phyloP scores from a whole-genome alignment of 805 yeast species.

The Schizosaccharomyces lindneri region DNA sequence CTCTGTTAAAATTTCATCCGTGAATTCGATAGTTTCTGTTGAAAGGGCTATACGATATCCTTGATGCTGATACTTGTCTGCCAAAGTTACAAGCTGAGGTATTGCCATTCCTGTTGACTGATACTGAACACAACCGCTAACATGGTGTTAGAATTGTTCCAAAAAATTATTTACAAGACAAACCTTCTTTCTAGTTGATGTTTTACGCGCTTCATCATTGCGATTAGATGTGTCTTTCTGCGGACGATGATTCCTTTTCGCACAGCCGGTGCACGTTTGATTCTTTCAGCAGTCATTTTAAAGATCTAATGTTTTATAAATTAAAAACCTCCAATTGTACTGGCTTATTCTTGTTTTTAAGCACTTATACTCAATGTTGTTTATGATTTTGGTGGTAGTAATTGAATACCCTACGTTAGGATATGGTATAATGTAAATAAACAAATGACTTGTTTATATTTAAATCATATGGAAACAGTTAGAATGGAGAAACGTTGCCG shows the following conservation, averaged over 20 bases:
- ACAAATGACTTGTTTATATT: no score
- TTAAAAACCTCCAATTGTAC: neutral
- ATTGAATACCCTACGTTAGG: no score
- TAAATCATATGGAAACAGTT: no score
- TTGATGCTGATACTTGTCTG: neutral
- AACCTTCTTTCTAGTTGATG: neutral
- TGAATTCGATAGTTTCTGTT: neutral
- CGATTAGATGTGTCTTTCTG: neutral
- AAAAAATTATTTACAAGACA: neutral
- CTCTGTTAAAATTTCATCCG: neutral
- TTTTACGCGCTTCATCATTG: neutral
- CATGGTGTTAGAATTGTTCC: neutral
- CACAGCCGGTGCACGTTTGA: neutral
- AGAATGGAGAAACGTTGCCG: no score
- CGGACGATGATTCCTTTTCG: neutral
- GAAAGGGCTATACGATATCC: neutral
- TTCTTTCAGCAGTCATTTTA: neutral
- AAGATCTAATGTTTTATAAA: neutral
- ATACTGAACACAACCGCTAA: neutral
- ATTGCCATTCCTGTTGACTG: neutral
- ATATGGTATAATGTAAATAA: no score
- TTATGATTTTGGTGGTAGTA: neutral
- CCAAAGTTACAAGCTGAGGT: neutral
- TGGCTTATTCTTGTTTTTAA: neutral
- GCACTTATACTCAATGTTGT: neutral